Conservation (phyloP, 1,139 yeast species). For the Fermentozyma sake region DNA sequence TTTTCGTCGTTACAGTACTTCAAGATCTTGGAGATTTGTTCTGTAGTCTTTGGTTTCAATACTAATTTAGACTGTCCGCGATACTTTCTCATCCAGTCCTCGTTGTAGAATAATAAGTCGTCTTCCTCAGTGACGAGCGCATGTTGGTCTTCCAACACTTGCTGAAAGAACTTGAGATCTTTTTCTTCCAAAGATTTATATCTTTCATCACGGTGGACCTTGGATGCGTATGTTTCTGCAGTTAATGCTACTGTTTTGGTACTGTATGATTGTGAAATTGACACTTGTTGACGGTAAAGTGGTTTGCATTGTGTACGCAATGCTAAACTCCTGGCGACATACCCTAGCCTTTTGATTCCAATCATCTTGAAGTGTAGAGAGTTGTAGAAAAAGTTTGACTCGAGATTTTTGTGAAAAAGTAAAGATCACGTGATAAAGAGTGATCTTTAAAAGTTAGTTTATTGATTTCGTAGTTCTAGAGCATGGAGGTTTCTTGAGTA, state of each 20-base stretch:
- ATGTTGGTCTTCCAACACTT: constrained; percentile 51
- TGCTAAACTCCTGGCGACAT: no score
- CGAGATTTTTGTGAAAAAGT: no score
- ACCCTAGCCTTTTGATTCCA: no score
- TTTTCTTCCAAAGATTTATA: constrained; percentile 46
- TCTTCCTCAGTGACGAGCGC: constrained; percentile 50
- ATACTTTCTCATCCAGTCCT: constrained; percentile 96
- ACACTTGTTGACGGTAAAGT: no score
- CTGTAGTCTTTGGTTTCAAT: constrained; percentile 77
- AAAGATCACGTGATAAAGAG: no score
- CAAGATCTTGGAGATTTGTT: constrained; percentile 72
- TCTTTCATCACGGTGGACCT: constrained; percentile 42
- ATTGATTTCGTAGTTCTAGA: no score
- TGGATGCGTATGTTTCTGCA: constrained; percentile 56
- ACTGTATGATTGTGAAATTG: no score
- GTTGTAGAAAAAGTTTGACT: no score
- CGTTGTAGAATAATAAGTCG: constrained; percentile 72
- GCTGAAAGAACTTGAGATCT: constrained; percentile 61
- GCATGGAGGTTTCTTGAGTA: no score
- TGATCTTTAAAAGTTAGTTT: no score
- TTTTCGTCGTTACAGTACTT: constrained; percentile 76
- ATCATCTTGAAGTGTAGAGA: no score
- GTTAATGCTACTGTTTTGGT: constrained; percentile 53
- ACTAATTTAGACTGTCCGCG: constrained; percentile 81
- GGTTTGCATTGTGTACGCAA: no score